Base-by-base conservation (phyloP, 257 asterid genomes). In the Plantago major region DNA sequence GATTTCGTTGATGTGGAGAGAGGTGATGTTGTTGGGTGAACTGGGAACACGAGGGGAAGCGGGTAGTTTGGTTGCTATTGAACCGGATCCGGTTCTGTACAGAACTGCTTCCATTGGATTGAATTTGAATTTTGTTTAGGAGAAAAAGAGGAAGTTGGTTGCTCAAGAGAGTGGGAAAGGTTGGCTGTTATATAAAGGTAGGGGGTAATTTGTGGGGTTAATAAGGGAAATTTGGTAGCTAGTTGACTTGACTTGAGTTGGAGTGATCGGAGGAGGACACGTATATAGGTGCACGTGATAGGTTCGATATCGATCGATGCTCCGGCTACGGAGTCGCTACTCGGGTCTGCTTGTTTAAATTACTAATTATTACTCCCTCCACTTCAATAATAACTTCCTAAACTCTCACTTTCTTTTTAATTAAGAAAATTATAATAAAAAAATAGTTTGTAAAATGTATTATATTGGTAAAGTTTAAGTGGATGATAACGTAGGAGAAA, bases 31-130 rank as follows among this genome's bases (percentile, higher is more conserved):
- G 26, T 22, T 22, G 26, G 72, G 63, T 16, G 85, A 70, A 16
- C 48, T 46, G 28, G 78, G 18, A 6, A 48, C 5, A 5, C 56
- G 58, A 6, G 70, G 69, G 16, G 26, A 22, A 22, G 26, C 26
- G 26, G 26, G 26, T 22, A 61, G 10, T 7, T 65, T 75, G 62
- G 50, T 37, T 10, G 82, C 73, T 5, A 78, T 10, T 3, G 80
- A 63, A 58, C 84, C 82, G 61, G 91, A 83, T 10, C 80, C 76
- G 18, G 87, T 75, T 62, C 94, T 78, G 17, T 67, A 61, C 17
- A 87, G 73, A 56, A 76, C 68, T 19, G 81, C 67, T 42, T 73
- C 68, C 94, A 87, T 82, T 30, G 9, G 15, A 28, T 43, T 30
- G 30, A 3, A 30, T 9, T 57, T 37, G 3, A 40, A 30, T 14